phyloP scores from a whole-genome alignment of 495 filamentous ascomycete genomes.

The Staphylotrichum longicolle region DNA sequence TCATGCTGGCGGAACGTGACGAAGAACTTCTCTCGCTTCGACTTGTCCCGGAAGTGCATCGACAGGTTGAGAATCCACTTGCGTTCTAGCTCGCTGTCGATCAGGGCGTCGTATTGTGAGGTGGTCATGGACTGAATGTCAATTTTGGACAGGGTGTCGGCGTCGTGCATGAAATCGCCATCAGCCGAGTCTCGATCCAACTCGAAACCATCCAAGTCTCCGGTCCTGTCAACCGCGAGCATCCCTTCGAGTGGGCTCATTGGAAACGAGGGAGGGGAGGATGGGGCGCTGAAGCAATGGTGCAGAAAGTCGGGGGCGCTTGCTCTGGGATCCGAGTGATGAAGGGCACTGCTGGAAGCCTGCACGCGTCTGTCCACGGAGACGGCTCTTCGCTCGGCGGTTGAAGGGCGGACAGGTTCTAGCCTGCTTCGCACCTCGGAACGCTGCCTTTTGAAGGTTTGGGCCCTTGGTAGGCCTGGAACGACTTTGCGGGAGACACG shows the following conservation, averaged over 20 bases:
- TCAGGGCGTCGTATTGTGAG: slow-evolving; percentile 54
- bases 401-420: slow-evolving; percentile 56
- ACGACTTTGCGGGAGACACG: slow-evolving; percentile 68
- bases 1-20: slow-evolving; percentile 82
- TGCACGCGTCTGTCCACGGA: slow-evolving; percentile 67
- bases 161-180: slow-evolving; percentile 12
- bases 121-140: slow-evolving; percentile 49
- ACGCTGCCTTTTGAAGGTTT: slow-evolving; percentile 76
- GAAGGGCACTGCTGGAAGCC: slow-evolving; percentile 29
- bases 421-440: slow-evolving; percentile 75
- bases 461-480: slow-evolving; percentile 70
- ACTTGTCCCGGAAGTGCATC: slow-evolving; percentile 97
- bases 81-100: slow-evolving; percentile 78
- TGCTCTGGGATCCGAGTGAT: slow-evolving; percentile 38
- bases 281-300: slow-evolving; percentile 21
- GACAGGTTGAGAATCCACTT: slow-evolving; percentile 96
- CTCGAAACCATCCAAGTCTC: slow-evolving; percentile 21
- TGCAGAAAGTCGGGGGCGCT: slow-evolving; percentile 46
- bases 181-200: slow-evolving; percentile 19
- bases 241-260: slow-evolving; percentile 35
- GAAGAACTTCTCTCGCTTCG: slow-evolving; percentile 96
- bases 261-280: slow-evolving; percentile 29
- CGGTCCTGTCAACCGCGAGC: slow-evolving; percentile 10
- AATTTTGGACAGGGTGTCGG: slow-evolving; percentile 31
- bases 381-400: slow-evolving; percentile 66